Conservation (phyloP, 257 asterid genomes). For the Capsicum chinense region DNA sequence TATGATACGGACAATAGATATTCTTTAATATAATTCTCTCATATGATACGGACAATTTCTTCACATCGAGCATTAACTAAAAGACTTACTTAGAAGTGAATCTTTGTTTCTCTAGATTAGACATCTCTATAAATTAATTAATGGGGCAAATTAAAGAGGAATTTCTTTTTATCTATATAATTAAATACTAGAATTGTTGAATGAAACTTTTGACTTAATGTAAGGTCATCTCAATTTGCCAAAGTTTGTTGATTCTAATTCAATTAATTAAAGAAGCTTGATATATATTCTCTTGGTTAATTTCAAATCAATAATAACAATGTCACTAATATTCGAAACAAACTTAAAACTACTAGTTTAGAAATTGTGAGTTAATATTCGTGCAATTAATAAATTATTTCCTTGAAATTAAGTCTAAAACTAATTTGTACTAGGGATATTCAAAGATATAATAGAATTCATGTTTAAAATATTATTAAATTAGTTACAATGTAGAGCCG, state of each 20-base stretch:
- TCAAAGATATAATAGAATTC: not conserved
- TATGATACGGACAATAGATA: not conserved
- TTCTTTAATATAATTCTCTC: not conserved
- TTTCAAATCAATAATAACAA: not conserved
- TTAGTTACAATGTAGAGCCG: too few relatives aligned
- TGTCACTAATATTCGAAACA: constrained; percentile 1
- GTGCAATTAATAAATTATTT: not conserved
- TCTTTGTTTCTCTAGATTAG: not conserved
- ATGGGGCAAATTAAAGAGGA: not conserved
- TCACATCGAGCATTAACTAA: not conserved
- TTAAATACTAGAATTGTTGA: not conserved
- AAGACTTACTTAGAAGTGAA: too few relatives aligned
- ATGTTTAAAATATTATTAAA: too few relatives aligned
- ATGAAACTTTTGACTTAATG: constrained; percentile 1
- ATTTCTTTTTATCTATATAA: not conserved
- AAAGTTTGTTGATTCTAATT: not conserved
- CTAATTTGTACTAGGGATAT: not conserved
- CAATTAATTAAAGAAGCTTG: not conserved
- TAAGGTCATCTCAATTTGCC: not conserved
- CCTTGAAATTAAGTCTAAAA: not conserved
- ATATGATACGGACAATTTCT: not conserved
- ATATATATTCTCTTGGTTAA: not conserved
- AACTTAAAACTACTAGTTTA: not conserved
- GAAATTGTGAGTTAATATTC: not conserved
- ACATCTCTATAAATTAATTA: not conserved